Evolutionary conservation across 1,284 basidiomycete genomes (phyloP), one percentile per base, ranked within the genome.

Genomic region (Ustilago xerochloae): DNA sequence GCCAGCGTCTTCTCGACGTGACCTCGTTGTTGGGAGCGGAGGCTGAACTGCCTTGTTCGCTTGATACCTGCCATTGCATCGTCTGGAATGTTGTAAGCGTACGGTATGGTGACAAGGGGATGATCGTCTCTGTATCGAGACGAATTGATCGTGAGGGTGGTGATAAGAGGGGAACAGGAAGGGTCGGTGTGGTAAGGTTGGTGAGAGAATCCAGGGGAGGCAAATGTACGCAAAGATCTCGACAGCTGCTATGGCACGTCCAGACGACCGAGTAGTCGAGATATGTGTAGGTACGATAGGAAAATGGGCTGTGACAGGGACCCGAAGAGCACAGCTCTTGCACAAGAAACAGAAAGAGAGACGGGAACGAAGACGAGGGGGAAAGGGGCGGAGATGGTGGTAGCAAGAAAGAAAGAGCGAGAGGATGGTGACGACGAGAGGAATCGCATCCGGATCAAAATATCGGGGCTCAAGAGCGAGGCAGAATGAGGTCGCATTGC

Each of bases 301-400:
- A 18, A 58, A 46, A 30, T 16, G 48, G 53, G 52, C 53, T 15
- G 18, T 22, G 35, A 48, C 12, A 15, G 12, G 7, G 28, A 51
- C 57, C 57, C 47, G 38, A 67, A 64, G 68, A 71, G 68, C 62
- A 54, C 68, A 71, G 63, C 68, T 71, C 68, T 62, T 49, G 38
- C 3, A 52, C 51, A 61, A 53, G 52, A 63, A 66, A 72, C 51
- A 39, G 52, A 66, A 63, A 32, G 35, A n/a, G 54, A 53, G n/a
- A n/a, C n/a, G n/a, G n/a, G 38, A 22, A 26, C 26, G 29, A 50
- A 53, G 20, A 13, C 35, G 35, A 38, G 38, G 15, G n/a, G 32
- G 32, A 30, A 39, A 15, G 36, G 36, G 41, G 22, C 22, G 47
- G 35, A 33, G 55, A 66, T 63, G 69, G 47, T 66, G 69, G 63